Evolutionary conservation across 345 rosid genomes (phyloP), one percentile per base, ranked within the genome.

Genomic region (Citrus cavaleriei): DNA sequence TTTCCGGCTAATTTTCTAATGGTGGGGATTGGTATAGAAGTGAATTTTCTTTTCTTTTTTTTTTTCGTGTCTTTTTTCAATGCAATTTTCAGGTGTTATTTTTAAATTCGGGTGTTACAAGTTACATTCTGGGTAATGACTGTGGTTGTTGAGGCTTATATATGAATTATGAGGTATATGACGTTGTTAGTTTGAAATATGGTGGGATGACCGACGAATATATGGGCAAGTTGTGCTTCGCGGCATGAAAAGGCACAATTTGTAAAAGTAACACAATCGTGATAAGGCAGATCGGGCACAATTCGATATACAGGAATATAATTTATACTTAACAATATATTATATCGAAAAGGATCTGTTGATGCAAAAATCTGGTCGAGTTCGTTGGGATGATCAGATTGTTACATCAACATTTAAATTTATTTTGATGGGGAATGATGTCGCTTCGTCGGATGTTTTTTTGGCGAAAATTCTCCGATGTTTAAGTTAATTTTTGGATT

Each of bases 21-120:
- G 60, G 88, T 85, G 88, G 88, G 86, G 79, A 87, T 90, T 86
- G 93, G 91, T 88, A 88, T 87, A 90, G 83, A 77, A 77, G 85
- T 72, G 68, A 42, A 71, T 85, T 83, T 74, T 61, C 34, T 85
- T 83, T 74, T 61, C 34, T 70, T 72, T 51, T 71, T 19, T 19
- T 46, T 68, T 69, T 63, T 16, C 6, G 61, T 62, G 21, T 66
- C 32, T 21, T 10, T 27, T 38, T 75, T 82, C 67, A 80, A 78
- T 85, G 85, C 76, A 81, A 79, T 76, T 71, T 80, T 72, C 72
- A 70, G 34, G 85, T 82, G 84, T 85, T 83, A 18, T 78, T 71
- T 59, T 34, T 61, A 34, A 34, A 30, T 49, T 71, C 37, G 32
- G 30, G 58, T 77, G 80, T 80, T 83, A 65, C 22, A 18, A 18